Base-by-base conservation (phyloP, 2,329 filamentous ascomycete species). In the Scedosporium minutisporum region DNA sequence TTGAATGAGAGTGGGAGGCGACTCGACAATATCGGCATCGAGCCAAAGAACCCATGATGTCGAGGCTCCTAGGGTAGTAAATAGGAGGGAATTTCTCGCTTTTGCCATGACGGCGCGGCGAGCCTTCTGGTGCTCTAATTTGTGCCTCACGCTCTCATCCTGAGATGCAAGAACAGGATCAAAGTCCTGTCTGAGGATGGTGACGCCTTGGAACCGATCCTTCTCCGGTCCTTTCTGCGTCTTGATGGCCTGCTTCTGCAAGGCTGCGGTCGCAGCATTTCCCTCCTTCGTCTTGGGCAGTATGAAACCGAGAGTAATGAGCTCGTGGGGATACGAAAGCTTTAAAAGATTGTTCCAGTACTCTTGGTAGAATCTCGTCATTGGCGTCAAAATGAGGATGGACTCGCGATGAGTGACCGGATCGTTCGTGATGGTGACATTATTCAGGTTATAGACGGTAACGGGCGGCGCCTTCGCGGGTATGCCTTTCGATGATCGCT, bases 31-130 rank as follows among this genome's bases (percentile, higher is more conserved):
- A 73, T 99, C 95, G 44, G 87, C 84, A 72, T 99, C 95, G 33
- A 99, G 82, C 95, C 95, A 99, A 25, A 99, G 81, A 41, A 99
- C 93, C 95, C 95, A 99, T 0, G 91, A 95, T 0, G 92, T 97
- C 12, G 86, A 83, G 0, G 93, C 93, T 1, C 93, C 93, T 9
- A 99, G 80, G 0, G 93, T 97, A 7, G 95, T 97, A 78, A 97
- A 99, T 29, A 99, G 83, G 7, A 99, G 82, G 62, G 90, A 96
- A 73, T 99, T 99, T 66, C 95, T 87, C 44, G 95, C 93, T 71
- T 91, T 89, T 70, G 91, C 88, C 95, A 99, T 97, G 65, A 91
- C 88, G 51, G 91, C 88, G 42, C 95, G 85, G 12, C 95, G 87
- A 6, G 80, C 81, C 76, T 96, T 96, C 73, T 99, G 95, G 71